Percentiles rank a stretch among this genome's conserved stretches.
Conservation (phyloP, 2,329 filamentous ascomycete genomes). For the Ophiocordyceps camponoti-floridani region DNA sequence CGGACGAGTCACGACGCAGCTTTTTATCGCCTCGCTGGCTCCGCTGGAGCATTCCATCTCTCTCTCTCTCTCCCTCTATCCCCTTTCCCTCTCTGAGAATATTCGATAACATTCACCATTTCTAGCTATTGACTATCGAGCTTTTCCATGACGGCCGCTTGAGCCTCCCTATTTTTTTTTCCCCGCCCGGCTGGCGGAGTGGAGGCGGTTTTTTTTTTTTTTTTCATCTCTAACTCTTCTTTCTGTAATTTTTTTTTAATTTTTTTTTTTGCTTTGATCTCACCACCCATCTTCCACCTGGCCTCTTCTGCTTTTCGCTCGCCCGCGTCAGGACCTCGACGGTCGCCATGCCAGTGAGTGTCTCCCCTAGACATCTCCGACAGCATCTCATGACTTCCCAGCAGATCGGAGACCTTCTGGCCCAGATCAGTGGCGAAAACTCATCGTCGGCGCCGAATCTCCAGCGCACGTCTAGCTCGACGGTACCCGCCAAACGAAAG, state of each 20-base stretch:
- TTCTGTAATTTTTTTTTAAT: too few relatives aligned
- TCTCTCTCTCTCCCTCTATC: background rate
- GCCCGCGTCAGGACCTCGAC: background rate
- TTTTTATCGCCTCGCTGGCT: background rate
- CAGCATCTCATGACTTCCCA: background rate
- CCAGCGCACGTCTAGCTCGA: conserved; percentile 6
- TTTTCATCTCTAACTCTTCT: too few relatives aligned
- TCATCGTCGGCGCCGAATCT: conserved; percentile 14
- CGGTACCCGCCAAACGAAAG: conserved; percentile 32
- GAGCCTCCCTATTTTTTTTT: too few relatives aligned
- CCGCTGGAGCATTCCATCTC: background rate
- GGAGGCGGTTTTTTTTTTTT: too few relatives aligned
- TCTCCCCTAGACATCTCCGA: background rate
- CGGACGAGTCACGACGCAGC: background rate
- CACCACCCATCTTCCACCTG: background rate
- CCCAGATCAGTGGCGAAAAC: conserved; percentile 40
- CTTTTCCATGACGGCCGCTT: too few relatives aligned
- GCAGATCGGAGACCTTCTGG: conserved; percentile 20
- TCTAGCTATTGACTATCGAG: too few relatives aligned
- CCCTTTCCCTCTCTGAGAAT: background rate
- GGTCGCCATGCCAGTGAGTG: conserved; percentile 3
- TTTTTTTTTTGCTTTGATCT: too few relatives aligned
- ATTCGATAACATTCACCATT: too few relatives aligned
- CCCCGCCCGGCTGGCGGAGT: too few relatives aligned
- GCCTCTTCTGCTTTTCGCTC: background rate